phyloP scores from a whole-genome alignment of 164 flowering plant genomes.

The Pachysandra terminalis region DNA sequence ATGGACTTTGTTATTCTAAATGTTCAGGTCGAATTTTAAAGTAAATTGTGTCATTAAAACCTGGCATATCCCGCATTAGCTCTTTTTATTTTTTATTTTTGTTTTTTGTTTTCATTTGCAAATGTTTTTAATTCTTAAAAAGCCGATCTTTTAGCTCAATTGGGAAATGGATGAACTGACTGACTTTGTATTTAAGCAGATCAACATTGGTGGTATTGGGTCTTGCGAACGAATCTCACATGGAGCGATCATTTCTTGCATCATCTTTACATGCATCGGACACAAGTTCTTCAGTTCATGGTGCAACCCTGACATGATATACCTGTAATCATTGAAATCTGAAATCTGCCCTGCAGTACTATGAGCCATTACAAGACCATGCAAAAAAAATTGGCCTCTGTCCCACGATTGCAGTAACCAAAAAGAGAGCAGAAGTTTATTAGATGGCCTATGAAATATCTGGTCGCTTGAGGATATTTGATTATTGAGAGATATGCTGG shows the following conservation, averaged over 20 bases:
- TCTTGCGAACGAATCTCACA: constrained; percentile 52
- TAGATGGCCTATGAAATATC: background rate
- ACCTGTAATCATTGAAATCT: background rate
- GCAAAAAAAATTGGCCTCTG: background rate
- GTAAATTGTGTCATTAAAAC: too few species aligned
- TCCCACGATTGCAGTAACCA: background rate
- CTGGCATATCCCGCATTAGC: too few species aligned
- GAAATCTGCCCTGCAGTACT: background rate
- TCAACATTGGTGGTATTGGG: constrained; percentile 59
- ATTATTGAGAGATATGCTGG: background rate
- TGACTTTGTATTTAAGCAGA: constrained; percentile 36
- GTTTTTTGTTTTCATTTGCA: too few species aligned
- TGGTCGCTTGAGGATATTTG: background rate
- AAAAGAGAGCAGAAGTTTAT: background rate
- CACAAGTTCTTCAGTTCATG: constrained; percentile 58
- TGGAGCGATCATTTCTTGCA: constrained; percentile 33
- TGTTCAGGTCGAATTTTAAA: too few species aligned
- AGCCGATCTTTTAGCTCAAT: too few species aligned
- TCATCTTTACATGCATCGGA: constrained; percentile 49
- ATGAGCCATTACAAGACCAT: background rate
- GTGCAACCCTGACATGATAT: constrained; percentile 55
- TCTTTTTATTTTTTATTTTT: too few species aligned
- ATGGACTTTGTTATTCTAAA: too few species aligned
- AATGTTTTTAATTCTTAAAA: too few species aligned
- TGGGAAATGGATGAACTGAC: constrained; percentile 4